Evolutionary conservation across 2,329 filamentous ascomycete genomes (phyloP).

Genomic region (Scytalidium sp.): DNA sequence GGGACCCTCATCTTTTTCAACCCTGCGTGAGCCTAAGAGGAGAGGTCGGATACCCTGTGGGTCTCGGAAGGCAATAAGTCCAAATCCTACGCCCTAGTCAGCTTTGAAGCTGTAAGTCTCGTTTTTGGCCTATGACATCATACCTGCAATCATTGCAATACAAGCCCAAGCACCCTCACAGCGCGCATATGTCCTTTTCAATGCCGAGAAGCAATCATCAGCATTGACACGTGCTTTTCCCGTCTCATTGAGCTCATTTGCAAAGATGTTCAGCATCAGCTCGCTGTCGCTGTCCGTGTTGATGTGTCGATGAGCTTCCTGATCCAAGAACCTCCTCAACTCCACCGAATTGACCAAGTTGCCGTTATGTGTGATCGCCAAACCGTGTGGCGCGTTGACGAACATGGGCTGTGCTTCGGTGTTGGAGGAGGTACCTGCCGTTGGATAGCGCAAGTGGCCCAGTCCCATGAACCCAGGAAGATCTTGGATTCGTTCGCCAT

Average conservation of each 20-base stretch:
- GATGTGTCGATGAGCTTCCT: slow-evolving; percentile 34
- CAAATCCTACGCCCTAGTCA: slow-evolving; percentile 43
- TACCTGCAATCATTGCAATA: slow-evolving; percentile 76
- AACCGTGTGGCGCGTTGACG: slow-evolving; percentile 82
- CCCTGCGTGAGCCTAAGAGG: slow-evolving; percentile 71
- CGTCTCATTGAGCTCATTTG: slow-evolving; percentile 75
- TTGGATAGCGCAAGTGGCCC: slow-evolving; percentile 85
- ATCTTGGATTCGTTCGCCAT: slow-evolving; percentile 70
- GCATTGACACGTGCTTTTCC: slow-evolving; percentile 78
- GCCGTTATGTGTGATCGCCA: slow-evolving; percentile 80
- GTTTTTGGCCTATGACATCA: too few species aligned
- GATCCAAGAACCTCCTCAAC: slow-evolving; percentile 51
- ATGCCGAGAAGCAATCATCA: slow-evolving; percentile 71
- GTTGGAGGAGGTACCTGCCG: slow-evolving; percentile 72
- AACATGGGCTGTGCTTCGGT: slow-evolving; percentile 87
- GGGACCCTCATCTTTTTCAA: slow-evolving; percentile 56
- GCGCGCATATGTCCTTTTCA: slow-evolving; percentile 68
- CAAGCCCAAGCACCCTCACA: slow-evolving; percentile 78
- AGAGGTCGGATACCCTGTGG: slow-evolving; percentile 80
- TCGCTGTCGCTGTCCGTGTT: slow-evolving; percentile 90
- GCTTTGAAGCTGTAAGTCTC: too few species aligned
- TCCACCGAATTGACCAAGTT: slow-evolving; percentile 79
- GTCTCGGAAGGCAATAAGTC: slow-evolving; percentile 77
- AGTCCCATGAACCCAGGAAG: slow-evolving; percentile 85
- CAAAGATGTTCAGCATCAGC: slow-evolving; percentile 85